phyloP scores from a whole-genome alignment of 1,139 yeast genomes.

The Barnettozyma hawaiiensis region DNA sequence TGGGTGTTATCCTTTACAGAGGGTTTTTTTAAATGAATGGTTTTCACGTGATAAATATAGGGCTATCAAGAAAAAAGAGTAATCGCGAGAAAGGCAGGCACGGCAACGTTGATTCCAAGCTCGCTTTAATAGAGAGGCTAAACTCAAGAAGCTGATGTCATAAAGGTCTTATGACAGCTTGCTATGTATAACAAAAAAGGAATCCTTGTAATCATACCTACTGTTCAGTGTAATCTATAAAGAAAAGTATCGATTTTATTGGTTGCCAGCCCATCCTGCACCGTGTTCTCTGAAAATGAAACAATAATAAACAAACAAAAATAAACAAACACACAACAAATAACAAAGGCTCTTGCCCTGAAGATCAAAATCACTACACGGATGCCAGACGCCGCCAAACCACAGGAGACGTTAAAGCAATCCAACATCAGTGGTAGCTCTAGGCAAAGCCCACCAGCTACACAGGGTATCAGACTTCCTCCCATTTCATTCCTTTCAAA shows the following conservation, averaged over 20 bases:
- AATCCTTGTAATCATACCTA: too few relatives aligned
- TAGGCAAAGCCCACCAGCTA: neutral
- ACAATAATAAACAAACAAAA: neutral
- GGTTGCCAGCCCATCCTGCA: neutral
- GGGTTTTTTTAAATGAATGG: too few relatives aligned
- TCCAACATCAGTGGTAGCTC: constrained; percentile 7
- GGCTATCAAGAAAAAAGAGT: too few relatives aligned
- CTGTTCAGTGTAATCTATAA: neutral
- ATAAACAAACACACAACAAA: neutral
- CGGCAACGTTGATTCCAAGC: too few relatives aligned
- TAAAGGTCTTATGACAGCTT: too few relatives aligned
- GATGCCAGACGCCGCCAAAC: neutral
- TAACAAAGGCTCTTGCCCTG: neutral
- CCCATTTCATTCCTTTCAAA: constrained; percentile 24
- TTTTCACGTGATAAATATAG: too few relatives aligned
- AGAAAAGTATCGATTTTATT: neutral
- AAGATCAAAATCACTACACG: neutral
- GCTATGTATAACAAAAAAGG: too few relatives aligned
- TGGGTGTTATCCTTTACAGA: too few relatives aligned
- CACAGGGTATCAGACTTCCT: constrained; percentile 21
- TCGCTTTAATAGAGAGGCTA: too few relatives aligned
- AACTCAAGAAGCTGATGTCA: too few relatives aligned
- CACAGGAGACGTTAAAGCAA: neutral
- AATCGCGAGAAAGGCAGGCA: too few relatives aligned
- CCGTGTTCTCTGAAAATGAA: neutral